Percentiles rank a stretch among this genome's conserved stretches.
These are phyloP conservation scores for Thermomyces lanuginosus DNA, from an alignment of 2,329 filamentous ascomycete genomes.

Conservation along the genomic window DNA sequence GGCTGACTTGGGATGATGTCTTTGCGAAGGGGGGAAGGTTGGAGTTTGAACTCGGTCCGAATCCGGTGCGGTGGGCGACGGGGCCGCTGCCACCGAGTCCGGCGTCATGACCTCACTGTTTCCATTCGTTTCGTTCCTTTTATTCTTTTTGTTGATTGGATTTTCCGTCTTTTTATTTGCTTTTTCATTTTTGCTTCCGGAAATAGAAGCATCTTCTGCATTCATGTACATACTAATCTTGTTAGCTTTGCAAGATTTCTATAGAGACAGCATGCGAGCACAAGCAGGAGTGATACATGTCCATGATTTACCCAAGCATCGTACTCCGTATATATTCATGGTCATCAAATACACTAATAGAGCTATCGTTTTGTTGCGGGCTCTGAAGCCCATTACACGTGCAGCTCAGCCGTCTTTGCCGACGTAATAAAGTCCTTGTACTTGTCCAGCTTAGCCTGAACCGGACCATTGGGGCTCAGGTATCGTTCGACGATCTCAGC, in stretches of 20 bases:
- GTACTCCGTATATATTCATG: too few relatives aligned
- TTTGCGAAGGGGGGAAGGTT: slow-evolving; percentile 46
- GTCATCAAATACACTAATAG: too few relatives aligned
- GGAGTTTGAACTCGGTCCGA: slow-evolving; percentile 41
- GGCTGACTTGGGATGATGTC: slow-evolving; percentile 46
- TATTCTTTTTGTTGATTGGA: neutral
- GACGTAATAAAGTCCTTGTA: neutral
- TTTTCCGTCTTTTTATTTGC: neutral
- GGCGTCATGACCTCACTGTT: slow-evolving; percentile 7
- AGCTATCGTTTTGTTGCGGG: too few relatives aligned
- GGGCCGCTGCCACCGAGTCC: slow-evolving; percentile 40
- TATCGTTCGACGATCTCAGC: slow-evolving; percentile 1
- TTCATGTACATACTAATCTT: too few relatives aligned
- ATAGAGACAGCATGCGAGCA: too few relatives aligned
- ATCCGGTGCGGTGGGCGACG: slow-evolving; percentile 48
- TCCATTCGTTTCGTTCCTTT: neutral
- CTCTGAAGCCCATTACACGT: too few relatives aligned
- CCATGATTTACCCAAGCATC: too few relatives aligned
- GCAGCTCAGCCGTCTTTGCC: neutral
- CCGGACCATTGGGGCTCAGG: neutral
- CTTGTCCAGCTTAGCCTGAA: neutral
- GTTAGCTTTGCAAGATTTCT: too few relatives aligned
- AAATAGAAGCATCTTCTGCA: slow-evolving; percentile 1
- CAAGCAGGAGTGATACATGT: too few relatives aligned
- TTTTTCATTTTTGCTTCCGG: slow-evolving; percentile 1